Evolutionary conservation across 495 filamentous ascomycete genomes (phyloP), one percentile per base, ranked within the genome.

Genomic region (Lindgomyces ingoldianus): DNA sequence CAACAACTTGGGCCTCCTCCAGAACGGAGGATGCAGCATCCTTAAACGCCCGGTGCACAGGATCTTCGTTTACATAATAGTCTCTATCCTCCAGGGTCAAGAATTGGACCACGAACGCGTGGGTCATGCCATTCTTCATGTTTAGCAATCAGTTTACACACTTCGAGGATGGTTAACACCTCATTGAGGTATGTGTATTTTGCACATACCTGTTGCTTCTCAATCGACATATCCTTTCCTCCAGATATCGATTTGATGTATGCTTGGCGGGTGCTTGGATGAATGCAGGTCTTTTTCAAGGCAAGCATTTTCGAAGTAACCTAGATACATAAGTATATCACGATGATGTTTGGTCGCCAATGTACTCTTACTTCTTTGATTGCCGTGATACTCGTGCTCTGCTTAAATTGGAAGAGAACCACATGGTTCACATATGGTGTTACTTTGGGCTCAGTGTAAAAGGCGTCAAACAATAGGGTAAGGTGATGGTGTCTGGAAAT

Each of bases 61-160:
- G 78, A 51, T 81, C 79, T 14, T 74, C 48, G 12, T 72, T 24
- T 1, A 79, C 68, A 62, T 81, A 81, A 36, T 79, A 81, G 47
- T 78, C 75, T 36, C 79, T 59, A 41, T 81, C 77, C 56, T 73
- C 73, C 14, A 36, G 57, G 25, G 51, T 45, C 10, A 53, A 26
- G 53, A 68, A 68, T 26, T 60, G 65, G 21, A 68, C 3, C 6
- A 81, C 74, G 59, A 81, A 81, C 0, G 75, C 77, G 65, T 80
- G 78, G 4, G 76, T 79, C 1, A 79, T 78, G 4, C 75, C 76
- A 21, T 45, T 29, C 60, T 69, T 18, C 1, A 18, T 4, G 21
- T 30, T 49, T 14, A 27, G 41, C 10, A 30, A 12, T 42, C 18
- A 25, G 46, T 52, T 18, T 12, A 33, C 19, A 25, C 3, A 4